Evolutionary conservation across 73 alveolate species (phyloP).

Genomic region (Paramecium pentaurelia): DNA sequence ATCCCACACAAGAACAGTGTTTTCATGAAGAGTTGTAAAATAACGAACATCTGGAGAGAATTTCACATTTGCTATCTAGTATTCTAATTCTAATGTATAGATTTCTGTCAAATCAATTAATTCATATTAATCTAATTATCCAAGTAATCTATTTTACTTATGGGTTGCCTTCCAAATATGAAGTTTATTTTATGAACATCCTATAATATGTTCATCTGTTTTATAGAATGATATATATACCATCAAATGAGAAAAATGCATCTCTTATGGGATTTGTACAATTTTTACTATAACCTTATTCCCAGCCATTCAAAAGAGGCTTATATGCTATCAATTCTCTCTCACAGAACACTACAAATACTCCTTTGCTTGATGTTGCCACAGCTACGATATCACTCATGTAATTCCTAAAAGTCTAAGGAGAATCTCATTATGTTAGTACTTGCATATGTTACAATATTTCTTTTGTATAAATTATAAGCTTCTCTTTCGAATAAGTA

Average conservation of each 20-base stretch:
- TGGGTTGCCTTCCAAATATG: background rate
- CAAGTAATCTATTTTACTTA: background rate
- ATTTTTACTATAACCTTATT: background rate
- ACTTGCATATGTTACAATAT: background rate
- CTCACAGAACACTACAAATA: slow-evolving; percentile 28
- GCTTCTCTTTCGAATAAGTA: slow-evolving; percentile 17
- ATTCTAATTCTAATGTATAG: background rate
- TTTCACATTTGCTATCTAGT: slow-evolving; percentile 6
- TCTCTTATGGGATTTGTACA: slow-evolving; percentile 32
- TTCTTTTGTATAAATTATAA: slow-evolving; percentile 16
- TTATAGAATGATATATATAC: background rate
- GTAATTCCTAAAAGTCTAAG: slow-evolving; percentile 4
- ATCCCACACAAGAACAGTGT: background rate
- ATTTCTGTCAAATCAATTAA: slow-evolving; percentile 4
- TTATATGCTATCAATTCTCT: slow-evolving; percentile 20
- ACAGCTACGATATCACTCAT: slow-evolving; percentile 6
- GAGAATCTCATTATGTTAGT: background rate
- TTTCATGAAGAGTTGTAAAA: background rate
- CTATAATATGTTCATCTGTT: background rate
- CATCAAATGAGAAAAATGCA: slow-evolving; percentile 40
- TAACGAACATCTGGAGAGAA: slow-evolving; percentile 46
- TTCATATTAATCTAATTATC: background rate
- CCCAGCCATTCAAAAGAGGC: background rate
- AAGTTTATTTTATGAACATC: slow-evolving; percentile 7
- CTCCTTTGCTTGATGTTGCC: slow-evolving; percentile 35